A percentile compares a stretch with the other conserved stretches of the same genome.
Conservation (phyloP, 805 yeast genomes). For the Cyberlindnera euphorbiae region DNA sequence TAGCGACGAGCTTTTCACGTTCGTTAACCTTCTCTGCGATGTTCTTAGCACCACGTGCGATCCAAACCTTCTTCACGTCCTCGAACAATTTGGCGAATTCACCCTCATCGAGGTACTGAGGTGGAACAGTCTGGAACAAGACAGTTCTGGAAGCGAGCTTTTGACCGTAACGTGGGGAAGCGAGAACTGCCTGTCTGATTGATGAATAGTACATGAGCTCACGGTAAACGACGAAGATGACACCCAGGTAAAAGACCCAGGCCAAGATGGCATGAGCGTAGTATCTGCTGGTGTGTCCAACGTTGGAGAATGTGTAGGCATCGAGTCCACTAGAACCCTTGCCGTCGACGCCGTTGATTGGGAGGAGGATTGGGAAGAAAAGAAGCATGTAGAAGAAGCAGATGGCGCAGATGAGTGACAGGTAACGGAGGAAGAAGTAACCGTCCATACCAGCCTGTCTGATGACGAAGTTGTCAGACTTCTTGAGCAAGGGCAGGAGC, state of each 20-base stretch:
- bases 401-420: conserved; percentile 49
- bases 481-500: conserved; percentile 57
- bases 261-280: conserved; percentile 83
- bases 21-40: conserved; percentile 51
- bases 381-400: conserved; percentile 52
- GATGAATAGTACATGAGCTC: conserved; percentile 78
- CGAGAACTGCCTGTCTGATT: conserved; percentile 67
- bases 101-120: conserved; percentile 61
- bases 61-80: conserved; percentile 80
- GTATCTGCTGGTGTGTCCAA: conserved; percentile 54
- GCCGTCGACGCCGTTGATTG: conserved; percentile 75
- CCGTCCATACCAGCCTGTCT: conserved; percentile 94
- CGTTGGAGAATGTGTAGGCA: conserved; percentile 72
- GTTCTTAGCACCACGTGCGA: conserved; percentile 57
- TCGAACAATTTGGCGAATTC: conserved; percentile 72
- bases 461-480: conserved; percentile 70
- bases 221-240: conserved; percentile 72
- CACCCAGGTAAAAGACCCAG: conserved; percentile 70
- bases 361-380: conserved; percentile 67
- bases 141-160: conserved; percentile 77
- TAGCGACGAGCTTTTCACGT: conserved; percentile 55
- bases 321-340: conserved; percentile 64
- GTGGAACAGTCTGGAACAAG: conserved; percentile 79
- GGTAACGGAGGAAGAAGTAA: conserved; percentile 79
- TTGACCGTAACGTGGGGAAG: conserved; percentile 77